Conservation (phyloP, 1,284 basidiomycete genomes). For the Ceratobasidium sp. region DNA sequence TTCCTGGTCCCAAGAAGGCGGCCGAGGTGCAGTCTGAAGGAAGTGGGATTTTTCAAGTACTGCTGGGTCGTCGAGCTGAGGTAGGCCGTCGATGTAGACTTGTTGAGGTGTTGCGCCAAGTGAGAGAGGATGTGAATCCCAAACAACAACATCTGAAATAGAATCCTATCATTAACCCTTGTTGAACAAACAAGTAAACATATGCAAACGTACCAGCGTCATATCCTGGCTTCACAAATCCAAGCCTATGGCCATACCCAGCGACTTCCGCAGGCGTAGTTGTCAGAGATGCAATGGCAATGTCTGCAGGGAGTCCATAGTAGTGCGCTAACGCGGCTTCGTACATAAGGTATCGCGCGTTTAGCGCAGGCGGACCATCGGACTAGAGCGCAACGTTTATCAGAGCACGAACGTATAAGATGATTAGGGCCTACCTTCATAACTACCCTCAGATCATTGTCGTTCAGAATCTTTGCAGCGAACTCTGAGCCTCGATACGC, state of each 20-base stretch:
- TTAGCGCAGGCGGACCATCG: conserved; percentile 67
- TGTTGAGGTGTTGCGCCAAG: conserved; percentile 63
- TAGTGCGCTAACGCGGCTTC: conserved; percentile 91
- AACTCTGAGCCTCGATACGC: conserved; percentile 87
- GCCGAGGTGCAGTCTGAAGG: conserved; percentile 25
- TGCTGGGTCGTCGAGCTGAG: conserved; percentile 49
- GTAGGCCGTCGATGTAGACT: conserved; percentile 54
- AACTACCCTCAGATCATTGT: conserved; percentile 77
- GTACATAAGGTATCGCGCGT: conserved; percentile 80
- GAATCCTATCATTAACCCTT: neutral
- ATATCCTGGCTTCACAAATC: conserved; percentile 64
- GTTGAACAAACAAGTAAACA: neutral
- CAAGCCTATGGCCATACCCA: conserved; percentile 84
- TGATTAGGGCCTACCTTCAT: conserved; percentile 67
- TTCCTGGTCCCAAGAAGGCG: conserved; percentile 39
- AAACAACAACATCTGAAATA: conserved; percentile 77
- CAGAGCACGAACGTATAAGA: neutral
- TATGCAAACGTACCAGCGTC: conserved; percentile 58
- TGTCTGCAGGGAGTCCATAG: conserved; percentile 68
- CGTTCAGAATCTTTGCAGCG: conserved; percentile 80
- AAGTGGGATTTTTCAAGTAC: conserved; percentile 14
- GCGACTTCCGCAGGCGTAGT: conserved; percentile 79
- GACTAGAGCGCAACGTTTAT: neutral
- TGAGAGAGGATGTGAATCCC: conserved; percentile 86
- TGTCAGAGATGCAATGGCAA: conserved; percentile 78